Conservation (phyloP, 2,329 filamentous ascomycete species). For the Alternaria consortialis region DNA sequence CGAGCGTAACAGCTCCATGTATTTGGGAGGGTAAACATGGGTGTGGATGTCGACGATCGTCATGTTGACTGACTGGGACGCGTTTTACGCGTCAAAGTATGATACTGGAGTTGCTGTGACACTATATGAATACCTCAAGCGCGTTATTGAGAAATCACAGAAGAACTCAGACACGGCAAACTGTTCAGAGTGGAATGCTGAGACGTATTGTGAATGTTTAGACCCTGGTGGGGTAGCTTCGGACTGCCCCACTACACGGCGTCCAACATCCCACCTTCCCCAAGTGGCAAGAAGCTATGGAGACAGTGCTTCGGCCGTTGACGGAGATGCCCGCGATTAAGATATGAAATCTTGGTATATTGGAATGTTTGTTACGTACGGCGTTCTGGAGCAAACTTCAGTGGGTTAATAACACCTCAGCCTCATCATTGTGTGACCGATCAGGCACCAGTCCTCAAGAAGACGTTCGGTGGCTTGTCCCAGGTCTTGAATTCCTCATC, state of each 20-base stretch:
- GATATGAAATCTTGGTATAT: slow-evolving; percentile 6
- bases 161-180: background rate
- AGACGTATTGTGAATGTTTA: slow-evolving; percentile 20
- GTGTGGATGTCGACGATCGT: slow-evolving; percentile 68
- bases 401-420: background rate
- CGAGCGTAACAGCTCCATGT: slow-evolving; percentile 65
- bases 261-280: slow-evolving; percentile 45
- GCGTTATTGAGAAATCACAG: background rate
- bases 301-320: slow-evolving; percentile 1
- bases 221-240: slow-evolving; percentile 33
- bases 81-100: slow-evolving; percentile 3
- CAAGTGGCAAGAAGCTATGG: slow-evolving; percentile 31
- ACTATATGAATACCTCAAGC: background rate
- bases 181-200: background rate
- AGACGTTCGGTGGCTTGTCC: slow-evolving; percentile 47
- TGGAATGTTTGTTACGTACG: slow-evolving; percentile 1
- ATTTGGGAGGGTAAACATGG: slow-evolving; percentile 69
- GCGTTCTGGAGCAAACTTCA: background rate
- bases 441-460: slow-evolving; percentile 43
- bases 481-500: slow-evolving; percentile 46
- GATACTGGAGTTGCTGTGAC: background rate
- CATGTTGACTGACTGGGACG: slow-evolving; percentile 33
- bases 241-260: slow-evolving; percentile 34
- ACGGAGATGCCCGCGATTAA: slow-evolving; percentile 27
- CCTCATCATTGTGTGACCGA: background rate